Conservation (phyloP, 2,329 filamentous ascomycete species). For the Aaosphaeria arxii region DNA sequence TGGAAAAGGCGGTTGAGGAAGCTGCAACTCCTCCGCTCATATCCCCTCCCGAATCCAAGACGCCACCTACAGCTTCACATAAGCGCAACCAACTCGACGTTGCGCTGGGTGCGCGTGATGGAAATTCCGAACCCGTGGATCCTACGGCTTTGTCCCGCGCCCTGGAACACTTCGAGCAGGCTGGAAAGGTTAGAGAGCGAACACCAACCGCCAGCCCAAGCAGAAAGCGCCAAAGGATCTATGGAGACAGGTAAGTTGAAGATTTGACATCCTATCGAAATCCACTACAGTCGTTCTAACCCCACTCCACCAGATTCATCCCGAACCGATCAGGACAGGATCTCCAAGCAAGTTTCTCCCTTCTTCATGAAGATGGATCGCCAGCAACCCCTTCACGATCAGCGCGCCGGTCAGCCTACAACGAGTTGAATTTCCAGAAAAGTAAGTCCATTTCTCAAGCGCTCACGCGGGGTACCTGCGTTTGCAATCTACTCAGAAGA, state of each 20-base stretch:
- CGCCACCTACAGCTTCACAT: slow-evolving; percentile 55
- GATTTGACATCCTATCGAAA: too few relatives aligned
- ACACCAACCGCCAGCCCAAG: slow-evolving; percentile 66
- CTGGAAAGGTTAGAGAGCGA: slow-evolving; percentile 56
- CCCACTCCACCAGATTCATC: slow-evolving; percentile 69
- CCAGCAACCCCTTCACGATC: slow-evolving; percentile 85
- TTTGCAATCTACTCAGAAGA: neutral
- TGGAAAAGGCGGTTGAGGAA: slow-evolving; percentile 20
- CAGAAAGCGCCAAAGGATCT: slow-evolving; percentile 65
- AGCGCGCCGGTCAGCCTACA: slow-evolving; percentile 80
- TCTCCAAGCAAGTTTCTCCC: slow-evolving; percentile 85
- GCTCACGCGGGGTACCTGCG: neutral
- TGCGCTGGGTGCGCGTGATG: slow-evolving; percentile 22
- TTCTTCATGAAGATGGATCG: slow-evolving; percentile 89
- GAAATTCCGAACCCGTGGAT: slow-evolving; percentile 55
- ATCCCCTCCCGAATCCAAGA: slow-evolving; percentile 59
- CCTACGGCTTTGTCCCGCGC: slow-evolving; percentile 59
- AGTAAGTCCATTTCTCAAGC: slow-evolving; percentile 44
- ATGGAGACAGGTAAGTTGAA: slow-evolving; percentile 49
- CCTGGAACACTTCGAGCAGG: slow-evolving; percentile 60
- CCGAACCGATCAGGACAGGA: slow-evolving; percentile 92
- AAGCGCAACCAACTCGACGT: slow-evolving; percentile 43
- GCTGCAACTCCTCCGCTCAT: slow-evolving; percentile 46
- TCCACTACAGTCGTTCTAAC: neutral
- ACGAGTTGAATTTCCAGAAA: slow-evolving; percentile 90